Evolutionary conservation across 2,329 filamentous ascomycete genomes (phyloP).

Genomic region (Colletotrichum sp.): DNA sequence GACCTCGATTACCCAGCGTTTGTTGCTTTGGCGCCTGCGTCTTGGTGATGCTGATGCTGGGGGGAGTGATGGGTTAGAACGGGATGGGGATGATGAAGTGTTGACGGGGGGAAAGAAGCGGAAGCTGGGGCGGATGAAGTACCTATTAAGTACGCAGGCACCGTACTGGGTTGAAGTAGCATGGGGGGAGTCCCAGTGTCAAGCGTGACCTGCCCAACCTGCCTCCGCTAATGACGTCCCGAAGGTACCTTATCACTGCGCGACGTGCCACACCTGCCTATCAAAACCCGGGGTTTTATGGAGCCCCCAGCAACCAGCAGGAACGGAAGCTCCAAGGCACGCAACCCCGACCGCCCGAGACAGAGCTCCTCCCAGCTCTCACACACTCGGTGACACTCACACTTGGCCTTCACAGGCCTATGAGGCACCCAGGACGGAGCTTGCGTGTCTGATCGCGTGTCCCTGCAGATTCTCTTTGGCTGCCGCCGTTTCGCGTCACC

Average conservation of each 20-base stretch:
- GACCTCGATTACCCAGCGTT: not conserved
- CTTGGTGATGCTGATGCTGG: constrained; percentile 8
- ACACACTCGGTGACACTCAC: constrained; percentile 7
- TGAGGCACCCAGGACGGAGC: constrained; percentile 16
- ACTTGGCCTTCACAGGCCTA: not conserved
- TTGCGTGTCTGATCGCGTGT: constrained; percentile 23
- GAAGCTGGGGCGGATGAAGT: constrained; percentile 13
- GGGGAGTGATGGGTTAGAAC: not conserved
- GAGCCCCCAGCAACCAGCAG: not conserved
- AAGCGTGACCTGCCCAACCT: constrained; percentile 12
- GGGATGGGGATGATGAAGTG: constrained; percentile 16
- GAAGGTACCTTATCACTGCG: not conserved
- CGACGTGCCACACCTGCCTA: not conserved
- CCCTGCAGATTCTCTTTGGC: constrained; percentile 3
- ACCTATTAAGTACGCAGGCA: constrained; percentile 20
- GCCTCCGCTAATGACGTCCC: constrained; percentile 8
- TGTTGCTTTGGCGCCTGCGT: constrained; percentile 5
- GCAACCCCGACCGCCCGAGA: not conserved
- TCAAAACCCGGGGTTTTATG: not conserved
- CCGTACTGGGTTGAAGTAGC: not conserved
- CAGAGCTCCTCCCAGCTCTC: constrained; percentile 17
- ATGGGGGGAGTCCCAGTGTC: constrained; percentile 1
- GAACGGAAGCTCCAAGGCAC: not conserved
- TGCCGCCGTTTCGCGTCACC: not conserved
- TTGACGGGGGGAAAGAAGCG: constrained; percentile 14